These are phyloP conservation scores for Kurtzmaniella natalensis DNA, from an alignment of 1,139 yeast genomes.

Conservation along the genomic window DNA sequence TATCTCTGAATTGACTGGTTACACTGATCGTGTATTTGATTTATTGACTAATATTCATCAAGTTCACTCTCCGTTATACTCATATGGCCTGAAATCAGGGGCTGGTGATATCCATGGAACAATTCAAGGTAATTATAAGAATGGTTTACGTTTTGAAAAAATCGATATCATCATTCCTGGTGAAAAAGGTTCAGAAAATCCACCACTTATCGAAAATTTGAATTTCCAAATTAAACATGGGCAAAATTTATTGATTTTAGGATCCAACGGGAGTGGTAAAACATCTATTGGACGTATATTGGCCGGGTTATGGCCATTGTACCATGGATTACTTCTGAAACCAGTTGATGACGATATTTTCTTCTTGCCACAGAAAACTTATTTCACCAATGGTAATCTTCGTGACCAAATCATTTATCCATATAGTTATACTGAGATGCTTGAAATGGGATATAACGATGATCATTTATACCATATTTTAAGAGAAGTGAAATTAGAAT, in stretches of 20 bases:
- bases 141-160: conserved; percentile 78
- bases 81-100: conserved; percentile 57
- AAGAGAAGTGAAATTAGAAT: conserved; percentile 74
- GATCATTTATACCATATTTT: conserved; percentile 64
- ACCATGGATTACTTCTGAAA: conserved; percentile 74
- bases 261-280: conserved; percentile 88
- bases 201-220: conserved; percentile 51
- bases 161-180: conserved; percentile 82
- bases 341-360: conserved; percentile 71
- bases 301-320: conserved; percentile 92
- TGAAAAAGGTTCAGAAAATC: conserved; percentile 49
- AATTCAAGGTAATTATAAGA: conserved; percentile 63
- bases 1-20: conserved; percentile 86
- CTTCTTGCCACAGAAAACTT: conserved; percentile 80
- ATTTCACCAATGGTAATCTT: conserved; percentile 72
- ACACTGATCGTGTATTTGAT: conserved; percentile 80
- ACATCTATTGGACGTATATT: conserved; percentile 80
- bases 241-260: conserved; percentile 74
- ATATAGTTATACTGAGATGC: conserved; percentile 70
- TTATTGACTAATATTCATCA: conserved; percentile 73
- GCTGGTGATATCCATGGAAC: conserved; percentile 68
- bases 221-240: conserved; percentile 62
- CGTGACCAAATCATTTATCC: conserved; percentile 91
- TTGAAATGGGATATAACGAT: conserved; percentile 69
- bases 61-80: conserved; percentile 69